phyloP scores from a whole-genome alignment of 2,329 filamentous ascomycete species.

The Cercospora zeae-maydis region DNA sequence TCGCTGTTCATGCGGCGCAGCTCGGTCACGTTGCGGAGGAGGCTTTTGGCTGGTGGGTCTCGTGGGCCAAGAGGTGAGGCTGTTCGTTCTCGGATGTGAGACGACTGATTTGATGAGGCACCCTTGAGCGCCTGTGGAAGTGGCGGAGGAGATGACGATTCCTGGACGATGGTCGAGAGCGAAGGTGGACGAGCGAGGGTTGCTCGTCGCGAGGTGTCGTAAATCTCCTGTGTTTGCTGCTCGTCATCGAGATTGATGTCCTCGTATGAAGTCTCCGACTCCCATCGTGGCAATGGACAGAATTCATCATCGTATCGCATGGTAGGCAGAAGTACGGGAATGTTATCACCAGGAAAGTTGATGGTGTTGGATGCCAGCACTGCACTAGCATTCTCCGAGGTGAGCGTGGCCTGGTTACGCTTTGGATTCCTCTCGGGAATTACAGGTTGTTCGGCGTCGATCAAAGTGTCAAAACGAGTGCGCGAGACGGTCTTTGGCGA shows the following conservation, averaged over 20 bases:
- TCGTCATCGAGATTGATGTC: conserved; percentile 3
- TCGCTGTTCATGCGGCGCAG: conserved; percentile 46
- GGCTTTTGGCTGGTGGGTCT: conserved; percentile 35
- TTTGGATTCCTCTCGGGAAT: conserved; percentile 12
- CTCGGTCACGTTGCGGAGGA: conserved; percentile 40
- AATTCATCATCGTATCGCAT: conserved; percentile 8
- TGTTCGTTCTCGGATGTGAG: neutral
- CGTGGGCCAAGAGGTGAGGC: conserved; percentile 32
- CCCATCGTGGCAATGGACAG: conserved; percentile 16
- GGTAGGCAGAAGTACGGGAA: conserved; percentile 30
- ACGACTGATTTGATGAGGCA: conserved; percentile 1
- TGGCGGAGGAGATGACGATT: conserved; percentile 16
- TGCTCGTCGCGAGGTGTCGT: conserved; percentile 8
- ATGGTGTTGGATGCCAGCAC: conserved; percentile 29
- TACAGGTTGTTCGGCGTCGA: neutral
- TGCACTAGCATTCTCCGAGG: conserved; percentile 34
- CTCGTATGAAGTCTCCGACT: conserved; percentile 1
- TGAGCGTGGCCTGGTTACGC: conserved; percentile 19
- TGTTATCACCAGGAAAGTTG: conserved; percentile 20
- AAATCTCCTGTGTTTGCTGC: neutral
- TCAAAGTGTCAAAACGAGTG: neutral
- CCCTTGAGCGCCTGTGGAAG: conserved; percentile 5
- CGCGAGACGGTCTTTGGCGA: conserved; percentile 38
- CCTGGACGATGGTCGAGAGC: conserved; percentile 22
- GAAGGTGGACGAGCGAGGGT: conserved; percentile 18